A percentile compares a stretch with the other conserved stretches of the same genome.
phyloP scores from a whole-genome alignment of 495 filamentous ascomycete species.

The Aspergillus cavernicola region DNA sequence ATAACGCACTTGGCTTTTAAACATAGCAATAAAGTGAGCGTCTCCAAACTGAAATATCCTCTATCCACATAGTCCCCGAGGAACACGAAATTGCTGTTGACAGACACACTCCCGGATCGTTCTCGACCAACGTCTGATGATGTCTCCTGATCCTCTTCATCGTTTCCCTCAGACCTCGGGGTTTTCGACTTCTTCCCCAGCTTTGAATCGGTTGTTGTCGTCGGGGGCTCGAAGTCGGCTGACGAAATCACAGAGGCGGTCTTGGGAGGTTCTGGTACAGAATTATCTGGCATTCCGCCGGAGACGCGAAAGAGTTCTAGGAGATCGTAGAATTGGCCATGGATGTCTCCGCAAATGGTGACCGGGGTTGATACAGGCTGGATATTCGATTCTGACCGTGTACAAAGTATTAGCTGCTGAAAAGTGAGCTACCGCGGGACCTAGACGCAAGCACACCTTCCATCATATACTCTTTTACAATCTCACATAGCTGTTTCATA shows the following conservation, averaged over 20 bases:
- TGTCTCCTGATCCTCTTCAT: conserved; percentile 38
- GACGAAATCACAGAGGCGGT: conserved; percentile 69
- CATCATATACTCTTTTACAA: conserved; percentile 97
- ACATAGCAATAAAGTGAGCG: conserved; percentile 91
- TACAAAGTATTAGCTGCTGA: conserved; percentile 8
- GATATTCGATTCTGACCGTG: conserved; percentile 81
- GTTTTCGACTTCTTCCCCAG: conserved; percentile 72
- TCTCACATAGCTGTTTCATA: conserved; percentile 98
- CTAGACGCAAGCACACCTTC: conserved; percentile 61
- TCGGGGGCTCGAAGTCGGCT: conserved; percentile 83
- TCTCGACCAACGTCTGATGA: conserved; percentile 21
- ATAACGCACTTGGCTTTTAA: conserved; percentile 83
- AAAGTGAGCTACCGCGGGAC: background rate
- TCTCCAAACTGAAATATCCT: conserved; percentile 96
- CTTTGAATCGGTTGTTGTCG: conserved; percentile 79
- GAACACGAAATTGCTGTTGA: conserved; percentile 86
- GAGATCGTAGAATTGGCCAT: conserved; percentile 98
- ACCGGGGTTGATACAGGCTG: conserved; percentile 96
- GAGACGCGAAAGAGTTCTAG: conserved; percentile 95
- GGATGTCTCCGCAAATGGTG: conserved; percentile 96
- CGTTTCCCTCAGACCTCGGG: conserved; percentile 21
- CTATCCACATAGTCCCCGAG: conserved; percentile 96
- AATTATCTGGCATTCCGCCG: conserved; percentile 87
- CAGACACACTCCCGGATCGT: conserved; percentile 39
- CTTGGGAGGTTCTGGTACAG: conserved; percentile 59